Conservation (phyloP, 805 yeast genomes). For the Spathaspora passalidarum region DNA sequence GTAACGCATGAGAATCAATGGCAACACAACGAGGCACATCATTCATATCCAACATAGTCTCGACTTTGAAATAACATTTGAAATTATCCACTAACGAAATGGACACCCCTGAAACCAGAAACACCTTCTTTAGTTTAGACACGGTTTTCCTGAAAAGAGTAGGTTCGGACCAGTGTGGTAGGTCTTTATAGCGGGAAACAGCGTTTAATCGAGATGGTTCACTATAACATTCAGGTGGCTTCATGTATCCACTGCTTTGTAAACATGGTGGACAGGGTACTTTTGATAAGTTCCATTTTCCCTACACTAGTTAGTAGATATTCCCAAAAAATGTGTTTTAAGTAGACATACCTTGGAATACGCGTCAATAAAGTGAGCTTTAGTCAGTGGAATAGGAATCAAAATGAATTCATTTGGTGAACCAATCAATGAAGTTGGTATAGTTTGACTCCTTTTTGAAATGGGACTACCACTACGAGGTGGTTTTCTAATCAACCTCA, state of each 20-base stretch:
- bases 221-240: constrained; percentile 57
- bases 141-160: constrained; percentile 36
- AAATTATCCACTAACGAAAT: constrained; percentile 55
- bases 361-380: constrained; percentile 52
- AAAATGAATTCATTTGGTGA: constrained; percentile 7
- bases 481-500: not conserved
- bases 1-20: constrained; percentile 65
- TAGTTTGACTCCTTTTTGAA: not conserved
- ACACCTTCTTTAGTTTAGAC: constrained; percentile 35
- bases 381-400: constrained; percentile 31
- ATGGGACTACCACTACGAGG: not conserved
- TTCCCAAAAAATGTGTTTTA: not conserved
- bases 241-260: constrained; percentile 42
- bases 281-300: constrained; percentile 53
- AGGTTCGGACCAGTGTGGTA: constrained; percentile 48
- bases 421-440: not conserved
- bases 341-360: constrained; percentile 41
- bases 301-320: constrained; percentile 20
- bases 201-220: constrained; percentile 46
- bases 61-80: constrained; percentile 48
- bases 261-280: constrained; percentile 58
- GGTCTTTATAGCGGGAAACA: constrained; percentile 37
- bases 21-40: constrained; percentile 55
- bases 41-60: constrained; percentile 44
- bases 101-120: constrained; percentile 50